Base-by-base conservation (phyloP, 768 basidiomycete genomes). In the Inosperma sp. region DNA sequence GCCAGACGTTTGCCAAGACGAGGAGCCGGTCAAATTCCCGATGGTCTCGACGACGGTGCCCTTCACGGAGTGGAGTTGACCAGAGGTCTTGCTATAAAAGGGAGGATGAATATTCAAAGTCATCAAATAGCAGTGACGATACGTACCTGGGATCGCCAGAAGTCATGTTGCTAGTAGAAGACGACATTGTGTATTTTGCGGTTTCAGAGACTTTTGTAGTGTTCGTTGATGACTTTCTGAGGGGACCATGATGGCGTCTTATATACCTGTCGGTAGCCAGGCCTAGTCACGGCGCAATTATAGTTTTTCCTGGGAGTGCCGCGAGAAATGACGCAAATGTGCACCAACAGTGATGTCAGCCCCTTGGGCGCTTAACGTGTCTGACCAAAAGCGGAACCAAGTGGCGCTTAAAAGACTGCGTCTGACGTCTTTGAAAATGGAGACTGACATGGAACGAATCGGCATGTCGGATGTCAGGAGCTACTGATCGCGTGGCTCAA, bases 11-110 rank as follows among this genome's bases (percentile, higher is more conserved):
- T 65, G 56, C 75, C 73, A 77, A 1, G 65, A 54, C 8, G 57
- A 54, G 7, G 69, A 57, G 22, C 75, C 76, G 31, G 73, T 74
- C 19, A 68, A 5, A 47, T 76, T 73, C 39, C 76, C 76, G 48
- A 76, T 59, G n/a, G 63, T 42, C 55, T 70, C 69, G 26, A 67
- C 63, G 41, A 60, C 56, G 19, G 55, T 61, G 4, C 72, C 71
- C 58, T 73, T 74, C 16, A 58, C 52, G 3, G 71, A 71, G 57
- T 74, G 71, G 54, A 58, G 63, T 59, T 72, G 69, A 47, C 72
- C 72, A 19, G 60, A 59, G 56, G 67, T 65, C 59, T 73, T 69
- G 57, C 68, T 72, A 50, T 26, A 25, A 26, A 9, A 25, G 16
- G n/a, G 40, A 56, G 12, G 10, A 25, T 16, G n/a, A 25, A 17